A percentile compares a stretch with the other conserved stretches of the same genome.
phyloP scores from a whole-genome alignment of 805 yeast species.

The Schwanniomyces sp. region DNA sequence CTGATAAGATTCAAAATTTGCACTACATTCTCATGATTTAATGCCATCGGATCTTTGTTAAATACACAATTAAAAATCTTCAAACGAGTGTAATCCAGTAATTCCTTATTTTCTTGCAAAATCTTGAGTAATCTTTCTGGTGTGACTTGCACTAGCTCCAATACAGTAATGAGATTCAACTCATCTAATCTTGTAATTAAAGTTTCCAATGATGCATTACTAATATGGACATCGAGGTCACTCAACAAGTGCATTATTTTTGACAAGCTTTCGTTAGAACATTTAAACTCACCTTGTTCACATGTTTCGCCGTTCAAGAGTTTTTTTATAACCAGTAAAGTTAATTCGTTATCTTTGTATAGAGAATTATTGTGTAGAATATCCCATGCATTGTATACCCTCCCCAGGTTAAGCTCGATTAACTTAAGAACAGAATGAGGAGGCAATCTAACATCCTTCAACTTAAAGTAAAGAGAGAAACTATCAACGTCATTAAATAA shows the following conservation, averaged over 20 bases:
- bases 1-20: neutral
- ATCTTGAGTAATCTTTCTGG: neutral
- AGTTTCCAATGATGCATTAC: neutral
- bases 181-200: constrained; percentile 8
- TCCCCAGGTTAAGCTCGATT: constrained; percentile 49
- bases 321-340: constrained; percentile 31
- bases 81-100: constrained; percentile 7
- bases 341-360: constrained; percentile 15
- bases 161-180: constrained; percentile 2
- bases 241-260: constrained; percentile 6
- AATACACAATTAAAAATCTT: constrained; percentile 12
- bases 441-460: constrained; percentile 15
- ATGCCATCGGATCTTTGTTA: constrained; percentile 7
- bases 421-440: constrained; percentile 19
- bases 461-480: constrained; percentile 28
- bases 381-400: constrained; percentile 52
- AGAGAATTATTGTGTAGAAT: constrained; percentile 31
- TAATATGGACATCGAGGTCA: neutral
- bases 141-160: neutral
- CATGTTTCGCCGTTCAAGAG: constrained; percentile 37
- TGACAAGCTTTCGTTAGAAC: constrained; percentile 8
- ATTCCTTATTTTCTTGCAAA: neutral
- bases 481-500: constrained; percentile 18
- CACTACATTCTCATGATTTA: neutral
- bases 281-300: constrained; percentile 28